Conservation (phyloP, 176 grass and related monocot genomes). For the Thinopyrum elongatum region DNA sequence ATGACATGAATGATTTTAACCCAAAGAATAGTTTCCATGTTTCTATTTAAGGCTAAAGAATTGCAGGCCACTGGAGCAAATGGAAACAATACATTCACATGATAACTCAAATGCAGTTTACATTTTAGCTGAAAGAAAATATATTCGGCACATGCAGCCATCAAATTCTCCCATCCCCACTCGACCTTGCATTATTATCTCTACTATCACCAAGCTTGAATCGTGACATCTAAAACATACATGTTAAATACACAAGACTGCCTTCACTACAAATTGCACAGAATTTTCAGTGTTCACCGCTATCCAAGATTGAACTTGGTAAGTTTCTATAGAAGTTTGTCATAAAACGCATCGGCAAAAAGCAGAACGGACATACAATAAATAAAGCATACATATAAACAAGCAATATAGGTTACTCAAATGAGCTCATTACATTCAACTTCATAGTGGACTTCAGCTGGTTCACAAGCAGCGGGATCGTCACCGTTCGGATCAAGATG, state of each 20-base stretch:
- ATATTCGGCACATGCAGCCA: neutral
- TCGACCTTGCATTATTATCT: neutral
- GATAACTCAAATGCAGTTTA: neutral
- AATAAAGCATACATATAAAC: neutral
- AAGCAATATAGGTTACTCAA: neutral
- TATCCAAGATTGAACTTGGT: neutral
- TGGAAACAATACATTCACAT: neutral
- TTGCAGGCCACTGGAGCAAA: neutral
- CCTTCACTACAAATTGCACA: neutral
- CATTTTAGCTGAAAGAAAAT: neutral
- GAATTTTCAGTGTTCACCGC: neutral
- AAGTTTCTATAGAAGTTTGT: neutral
- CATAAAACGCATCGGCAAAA: neutral
- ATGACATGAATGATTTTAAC: neutral
- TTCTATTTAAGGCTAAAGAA: neutral
- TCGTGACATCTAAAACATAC: neutral
- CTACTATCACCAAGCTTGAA: neutral
- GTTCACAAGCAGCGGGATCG: slow-evolving; percentile 62
- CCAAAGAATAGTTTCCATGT: neutral
- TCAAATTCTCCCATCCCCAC: neutral
- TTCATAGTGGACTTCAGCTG: slow-evolving; percentile 68
- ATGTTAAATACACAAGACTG: neutral
- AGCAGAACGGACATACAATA: neutral
- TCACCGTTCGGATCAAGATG: slow-evolving; percentile 55
- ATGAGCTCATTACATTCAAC: slow-evolving; percentile 52